Evolutionary conservation across 306 rosid species (phyloP).

Genomic region (Castanospermum australe): DNA sequence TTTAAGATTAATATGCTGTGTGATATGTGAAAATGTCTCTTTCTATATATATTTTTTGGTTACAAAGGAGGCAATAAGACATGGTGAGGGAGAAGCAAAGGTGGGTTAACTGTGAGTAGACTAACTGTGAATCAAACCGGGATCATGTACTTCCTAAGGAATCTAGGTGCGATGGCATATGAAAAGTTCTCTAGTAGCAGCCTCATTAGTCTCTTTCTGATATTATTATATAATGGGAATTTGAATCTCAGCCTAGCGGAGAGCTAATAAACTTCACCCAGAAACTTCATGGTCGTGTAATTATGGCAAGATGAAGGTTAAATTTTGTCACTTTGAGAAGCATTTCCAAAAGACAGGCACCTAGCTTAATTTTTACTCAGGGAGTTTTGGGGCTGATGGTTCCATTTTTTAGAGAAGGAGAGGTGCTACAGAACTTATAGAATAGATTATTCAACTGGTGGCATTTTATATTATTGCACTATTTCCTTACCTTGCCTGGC

Average conservation of each 20-base stretch:
- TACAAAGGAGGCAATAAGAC: not conserved
- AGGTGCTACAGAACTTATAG: not conserved
- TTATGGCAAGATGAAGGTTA: not conserved
- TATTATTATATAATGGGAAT: not conserved
- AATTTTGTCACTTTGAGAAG: not conserved
- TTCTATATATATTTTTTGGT: not conserved
- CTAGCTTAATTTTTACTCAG: not conserved
- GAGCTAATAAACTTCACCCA: not conserved
- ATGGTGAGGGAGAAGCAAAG: not conserved
- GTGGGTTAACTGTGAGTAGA: not conserved
- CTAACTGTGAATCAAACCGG: not conserved
- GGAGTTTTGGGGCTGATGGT: not conserved
- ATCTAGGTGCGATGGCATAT: not conserved
- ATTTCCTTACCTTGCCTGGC: not conserved
- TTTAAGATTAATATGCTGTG: not conserved
- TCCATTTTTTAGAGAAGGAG: not conserved
- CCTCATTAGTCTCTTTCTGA: not conserved
- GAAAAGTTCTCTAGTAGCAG: not conserved
- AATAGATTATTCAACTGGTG: not conserved
- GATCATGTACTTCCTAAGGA: not conserved
- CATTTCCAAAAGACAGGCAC: not conserved
- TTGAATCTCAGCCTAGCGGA: not conserved
- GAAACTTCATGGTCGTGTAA: not conserved
- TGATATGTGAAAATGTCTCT: not conserved
- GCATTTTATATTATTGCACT: not conserved